Conservation (phyloP, 2,329 filamentous ascomycete species). For the Trichoderma hamatum region DNA sequence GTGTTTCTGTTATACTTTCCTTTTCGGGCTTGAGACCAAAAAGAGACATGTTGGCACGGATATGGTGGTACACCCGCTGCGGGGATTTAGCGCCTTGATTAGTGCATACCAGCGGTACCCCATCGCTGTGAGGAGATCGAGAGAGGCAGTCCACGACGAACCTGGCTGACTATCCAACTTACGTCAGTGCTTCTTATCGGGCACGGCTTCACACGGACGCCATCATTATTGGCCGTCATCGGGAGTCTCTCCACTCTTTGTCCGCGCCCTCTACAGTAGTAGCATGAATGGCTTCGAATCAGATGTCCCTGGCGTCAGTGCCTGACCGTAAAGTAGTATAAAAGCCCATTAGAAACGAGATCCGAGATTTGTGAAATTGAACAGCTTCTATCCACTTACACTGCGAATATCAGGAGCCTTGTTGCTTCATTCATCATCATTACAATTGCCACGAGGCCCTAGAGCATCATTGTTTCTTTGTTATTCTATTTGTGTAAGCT, state of each 20-base stretch:
- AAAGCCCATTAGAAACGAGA: neutral
- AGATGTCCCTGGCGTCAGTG: neutral
- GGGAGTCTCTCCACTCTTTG: constrained; percentile 14
- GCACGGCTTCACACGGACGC: neutral
- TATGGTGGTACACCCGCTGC: neutral
- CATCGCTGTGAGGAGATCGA: neutral
- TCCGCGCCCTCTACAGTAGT: neutral
- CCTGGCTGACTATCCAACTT: constrained; percentile 21
- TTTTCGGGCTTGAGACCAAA: neutral
- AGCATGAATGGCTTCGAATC: neutral
- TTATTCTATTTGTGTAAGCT: neutral
- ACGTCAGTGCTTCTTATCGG: constrained; percentile 15
- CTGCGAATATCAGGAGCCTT: neutral
- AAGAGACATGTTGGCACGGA: neutral
- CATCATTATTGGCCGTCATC: constrained; percentile 10
- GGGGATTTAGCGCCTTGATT: neutral
- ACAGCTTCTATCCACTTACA: neutral
- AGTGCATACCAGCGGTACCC: neutral
- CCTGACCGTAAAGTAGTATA: neutral
- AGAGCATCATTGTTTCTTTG: neutral
- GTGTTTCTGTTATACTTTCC: neutral
- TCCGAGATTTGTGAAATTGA: neutral
- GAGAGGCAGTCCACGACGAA: constrained; percentile 18
- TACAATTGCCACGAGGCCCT: neutral
- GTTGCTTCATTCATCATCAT: neutral